Percentiles rank a stretch among this genome's conserved stretches.
Evolutionary conservation across 257 asterid genomes (phyloP).

Genomic region (Solanum etuberosum): DNA sequence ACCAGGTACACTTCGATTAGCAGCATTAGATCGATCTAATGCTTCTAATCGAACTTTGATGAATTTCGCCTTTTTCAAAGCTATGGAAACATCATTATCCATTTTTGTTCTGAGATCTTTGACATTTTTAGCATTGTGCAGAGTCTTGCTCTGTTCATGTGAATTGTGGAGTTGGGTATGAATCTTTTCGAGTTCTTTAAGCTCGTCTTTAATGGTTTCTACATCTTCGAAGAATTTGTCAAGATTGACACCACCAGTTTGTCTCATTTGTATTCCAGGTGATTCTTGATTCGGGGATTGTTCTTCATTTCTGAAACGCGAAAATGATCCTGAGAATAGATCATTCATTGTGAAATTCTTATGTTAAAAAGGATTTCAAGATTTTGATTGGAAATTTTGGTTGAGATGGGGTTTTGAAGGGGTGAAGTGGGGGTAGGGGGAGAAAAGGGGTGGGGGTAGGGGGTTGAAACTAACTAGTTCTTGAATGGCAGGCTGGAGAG

Average conservation of each 20-base stretch:
- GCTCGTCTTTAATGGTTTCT: slow-evolving; percentile 20
- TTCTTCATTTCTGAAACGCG: slow-evolving; percentile 28
- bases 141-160: slow-evolving; percentile 25
- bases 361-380: not conserved
- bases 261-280: slow-evolving; percentile 23
- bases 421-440: too few relatives aligned
- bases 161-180: slow-evolving; percentile 6
- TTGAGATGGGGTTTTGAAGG: not conserved
- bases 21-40: slow-evolving; percentile 47
- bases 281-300: slow-evolving; percentile 30
- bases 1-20: slow-evolving; percentile 48
- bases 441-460: rapidly evolving
- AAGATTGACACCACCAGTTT: slow-evolving; percentile 13
- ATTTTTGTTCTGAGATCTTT: slow-evolving; percentile 19
- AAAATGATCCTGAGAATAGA: slow-evolving; percentile 61
- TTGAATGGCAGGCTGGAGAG: slow-evolving; percentile 1
- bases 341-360: slow-evolving; percentile 36
- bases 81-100: slow-evolving; percentile 14
- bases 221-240: slow-evolving; percentile 27
- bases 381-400: not conserved
- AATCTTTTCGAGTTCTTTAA: slow-evolving; percentile 13
- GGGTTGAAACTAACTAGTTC: not conserved
- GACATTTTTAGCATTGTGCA: slow-evolving; percentile 21
- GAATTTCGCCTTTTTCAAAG: slow-evolving; percentile 43
- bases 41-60: slow-evolving; percentile 47